A percentile compares a stretch with the other conserved stretches of the same genome.
phyloP scores from a whole-genome alignment of 176 grass and related monocot genomes.

The Canna indica region DNA sequence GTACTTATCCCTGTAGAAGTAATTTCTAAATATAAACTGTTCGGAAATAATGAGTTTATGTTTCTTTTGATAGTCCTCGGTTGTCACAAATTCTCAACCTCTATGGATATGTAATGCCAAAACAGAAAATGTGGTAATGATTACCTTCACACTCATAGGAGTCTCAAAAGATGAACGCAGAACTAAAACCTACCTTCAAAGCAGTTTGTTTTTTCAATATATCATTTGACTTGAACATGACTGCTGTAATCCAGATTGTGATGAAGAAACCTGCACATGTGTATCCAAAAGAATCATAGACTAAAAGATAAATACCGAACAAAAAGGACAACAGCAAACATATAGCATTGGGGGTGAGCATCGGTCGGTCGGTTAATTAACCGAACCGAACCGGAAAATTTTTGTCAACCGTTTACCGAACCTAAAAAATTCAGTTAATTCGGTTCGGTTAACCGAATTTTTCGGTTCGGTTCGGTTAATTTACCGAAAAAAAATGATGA shows the following conservation, averaged over 20 bases:
- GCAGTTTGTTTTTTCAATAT: slow-evolving; percentile 93
- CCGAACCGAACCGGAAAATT: too few relatives aligned
- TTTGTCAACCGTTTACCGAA: too few relatives aligned
- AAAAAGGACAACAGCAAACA: neutral
- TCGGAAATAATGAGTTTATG: neutral
- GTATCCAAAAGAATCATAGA: neutral
- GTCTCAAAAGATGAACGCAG: neutral
- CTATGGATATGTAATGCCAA: neutral
- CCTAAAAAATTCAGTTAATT: too few relatives aligned
- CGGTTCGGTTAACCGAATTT: too few relatives aligned
- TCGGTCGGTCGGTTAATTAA: too few relatives aligned
- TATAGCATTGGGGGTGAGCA: too few relatives aligned
- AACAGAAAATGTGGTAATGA: neutral
- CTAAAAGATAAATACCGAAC: neutral
- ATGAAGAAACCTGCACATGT: slow-evolving; percentile 80
- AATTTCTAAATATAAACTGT: too few relatives aligned
- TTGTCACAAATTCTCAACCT: neutral
- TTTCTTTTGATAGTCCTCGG: too few relatives aligned
- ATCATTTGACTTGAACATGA: slow-evolving; percentile 99
- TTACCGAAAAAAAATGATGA: too few relatives aligned
- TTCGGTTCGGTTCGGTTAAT: too few relatives aligned
- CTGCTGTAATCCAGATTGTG: slow-evolving; percentile 90
- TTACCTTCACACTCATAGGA: neutral
- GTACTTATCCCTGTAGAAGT: too few relatives aligned
- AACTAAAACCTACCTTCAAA: slow-evolving; percentile 50